Evolutionary conservation across 169 alveolate genomes (phyloP), one percentile per base, ranked within the genome.

Genomic region (Plasmodium adleri): DNA sequence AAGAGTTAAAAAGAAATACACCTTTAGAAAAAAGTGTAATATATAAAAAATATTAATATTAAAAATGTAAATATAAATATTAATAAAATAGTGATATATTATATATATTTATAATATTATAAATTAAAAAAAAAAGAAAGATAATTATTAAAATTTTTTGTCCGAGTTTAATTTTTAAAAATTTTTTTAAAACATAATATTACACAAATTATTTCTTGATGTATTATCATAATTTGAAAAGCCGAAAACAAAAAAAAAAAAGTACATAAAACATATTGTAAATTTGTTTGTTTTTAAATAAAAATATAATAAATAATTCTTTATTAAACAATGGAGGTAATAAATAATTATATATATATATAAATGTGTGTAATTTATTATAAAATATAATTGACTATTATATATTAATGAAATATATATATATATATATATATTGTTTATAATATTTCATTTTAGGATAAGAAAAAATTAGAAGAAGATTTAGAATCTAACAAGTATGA

Each of bases 401-500:
- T 74, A 74, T 20, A 64, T 54, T 60, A 10, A 45, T 26, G 22
- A 24, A 8, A 3, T 20, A n/a, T 49, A 39, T 52, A 22, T 47
- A 28, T 12, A n/a, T 75, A 50, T 10, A 49, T 60, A 12, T 3
- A 75, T 47, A 54, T 20, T 13, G 1, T 17, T 62, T 87, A 7
- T 39, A 28, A 5, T 4, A 50, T 17, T 49, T 17, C 52, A 6
- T 63, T 9, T 45, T 58, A 74, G 92, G 92, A 67, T 52, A 87
- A 66, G 10, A 49, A 54, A 70, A 75, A 49, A 32, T 45, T 70
- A 26, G 74, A 83, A 20, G 86, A 88, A 86, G 95, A 93, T 28
- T 91, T 90, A 56, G 95, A 64, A 50, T 93, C 90, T 60, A 91
- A 85, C 64, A 92, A 85, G 73, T 90, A 89, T 15, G 96, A 94